A percentile compares a stretch with the other conserved stretches of the same genome.
Evolutionary conservation across 1,139 yeast species (phyloP).

Genomic region (Meyerozyma carpophila): DNA sequence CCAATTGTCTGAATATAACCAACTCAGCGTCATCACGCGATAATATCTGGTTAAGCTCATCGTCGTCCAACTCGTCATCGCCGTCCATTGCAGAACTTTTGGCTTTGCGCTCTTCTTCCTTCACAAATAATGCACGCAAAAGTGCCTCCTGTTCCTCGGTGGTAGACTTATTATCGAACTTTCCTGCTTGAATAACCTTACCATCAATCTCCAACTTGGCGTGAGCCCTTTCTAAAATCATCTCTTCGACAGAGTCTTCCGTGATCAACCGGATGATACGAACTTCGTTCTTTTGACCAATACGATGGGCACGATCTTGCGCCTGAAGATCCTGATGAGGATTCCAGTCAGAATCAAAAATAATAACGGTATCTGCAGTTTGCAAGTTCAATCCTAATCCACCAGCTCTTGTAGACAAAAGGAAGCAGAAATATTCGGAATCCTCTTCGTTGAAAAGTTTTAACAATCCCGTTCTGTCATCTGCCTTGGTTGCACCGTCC

Average conservation of each 20-base stretch:
- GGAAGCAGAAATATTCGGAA: conserved; percentile 72
- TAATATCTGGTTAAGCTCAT: conserved; percentile 64
- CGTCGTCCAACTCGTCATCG: conserved; percentile 63
- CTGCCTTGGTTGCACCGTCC: conserved; percentile 81
- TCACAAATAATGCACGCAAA: conserved; percentile 62
- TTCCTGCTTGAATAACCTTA: conserved; percentile 85
- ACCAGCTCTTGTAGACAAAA: conserved; percentile 84
- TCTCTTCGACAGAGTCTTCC: conserved; percentile 78
- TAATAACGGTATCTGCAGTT: conserved; percentile 84
- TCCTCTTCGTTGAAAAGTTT: conserved; percentile 66
- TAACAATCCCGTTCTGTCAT: conserved; percentile 68
- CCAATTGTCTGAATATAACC: conserved; percentile 48
- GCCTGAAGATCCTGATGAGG: conserved; percentile 93
- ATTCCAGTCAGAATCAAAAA: conserved; percentile 88
- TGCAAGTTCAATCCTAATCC: conserved; percentile 82
- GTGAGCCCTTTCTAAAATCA: conserved; percentile 75
- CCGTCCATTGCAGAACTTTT: conserved; percentile 33
- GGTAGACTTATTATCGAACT: conserved; percentile 76
- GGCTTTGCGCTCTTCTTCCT: conserved; percentile 57
- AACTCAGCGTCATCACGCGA: conserved; percentile 64
- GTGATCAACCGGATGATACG: conserved; percentile 75
- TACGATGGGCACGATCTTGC: conserved; percentile 86
- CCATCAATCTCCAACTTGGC: conserved; percentile 83
- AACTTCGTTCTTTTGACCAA: conserved; percentile 85
- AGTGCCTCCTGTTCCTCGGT: conserved; percentile 81